These are phyloP conservation scores for Dryas drummondii DNA, from an alignment of 306 rosid species.

Conservation along the genomic window DNA sequence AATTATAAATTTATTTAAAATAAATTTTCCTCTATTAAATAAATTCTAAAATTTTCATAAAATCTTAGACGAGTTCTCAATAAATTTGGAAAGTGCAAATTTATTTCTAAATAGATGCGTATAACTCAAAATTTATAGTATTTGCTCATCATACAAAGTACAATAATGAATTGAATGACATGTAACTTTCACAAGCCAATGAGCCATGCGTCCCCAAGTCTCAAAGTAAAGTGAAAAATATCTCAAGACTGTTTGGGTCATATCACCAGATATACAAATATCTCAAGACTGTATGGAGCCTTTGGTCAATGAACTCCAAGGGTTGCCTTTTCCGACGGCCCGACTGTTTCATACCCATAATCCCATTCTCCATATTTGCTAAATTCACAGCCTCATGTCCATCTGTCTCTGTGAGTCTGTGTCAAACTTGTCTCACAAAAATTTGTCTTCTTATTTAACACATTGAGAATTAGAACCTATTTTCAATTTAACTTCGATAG, in stretches of 20 bases:
- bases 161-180: background rate
- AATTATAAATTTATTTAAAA: no score
- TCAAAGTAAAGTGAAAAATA: constrained; percentile 16
- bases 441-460: background rate
- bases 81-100: no score
- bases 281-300: background rate
- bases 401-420: background rate
- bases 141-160: no score
- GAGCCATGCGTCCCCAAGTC: background rate
- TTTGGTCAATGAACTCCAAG: background rate
- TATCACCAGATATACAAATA: background rate
- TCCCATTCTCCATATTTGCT: constrained; percentile 16
- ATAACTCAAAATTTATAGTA: no score
- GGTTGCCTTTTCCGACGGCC: constrained; percentile 22
- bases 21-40: no score
- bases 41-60: no score
- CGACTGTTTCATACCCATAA: constrained; percentile 19
- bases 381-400: background rate
- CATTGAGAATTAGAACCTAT: background rate
- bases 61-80: no score
- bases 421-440: background rate
- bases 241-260: constrained; percentile 8
- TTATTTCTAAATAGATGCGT: no score
- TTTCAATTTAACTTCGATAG: background rate
- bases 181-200: constrained; percentile 20